phyloP scores from a whole-genome alignment of 2,329 filamentous ascomycete genomes.

The Cercospora sojina region DNA sequence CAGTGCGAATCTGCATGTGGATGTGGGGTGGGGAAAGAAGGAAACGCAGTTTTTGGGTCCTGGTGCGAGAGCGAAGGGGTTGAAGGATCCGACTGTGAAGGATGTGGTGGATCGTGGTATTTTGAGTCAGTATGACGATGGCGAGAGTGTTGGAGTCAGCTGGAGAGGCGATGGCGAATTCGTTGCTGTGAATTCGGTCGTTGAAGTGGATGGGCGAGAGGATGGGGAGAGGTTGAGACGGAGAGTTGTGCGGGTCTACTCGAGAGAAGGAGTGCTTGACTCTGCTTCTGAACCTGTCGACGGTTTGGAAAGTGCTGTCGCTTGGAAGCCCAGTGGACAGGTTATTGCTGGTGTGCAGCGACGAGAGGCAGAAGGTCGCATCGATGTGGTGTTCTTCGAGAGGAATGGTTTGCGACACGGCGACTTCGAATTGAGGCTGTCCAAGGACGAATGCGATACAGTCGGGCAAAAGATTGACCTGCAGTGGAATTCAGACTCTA shows the following conservation, averaged over 20 bases:
- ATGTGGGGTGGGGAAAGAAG: conserved; percentile 96
- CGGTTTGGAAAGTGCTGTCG: conserved; percentile 79
- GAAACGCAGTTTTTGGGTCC: conserved; percentile 93
- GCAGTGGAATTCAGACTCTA: conserved; percentile 90
- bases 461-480: conserved; percentile 63
- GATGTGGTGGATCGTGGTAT: conserved; percentile 84
- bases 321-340: conserved; percentile 90
- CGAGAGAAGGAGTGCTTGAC: conserved; percentile 83
- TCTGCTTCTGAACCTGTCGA: conserved; percentile 95
- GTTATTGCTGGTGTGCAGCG: conserved; percentile 84
- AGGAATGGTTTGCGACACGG: conserved; percentile 96
- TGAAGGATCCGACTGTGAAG: conserved; percentile 91
- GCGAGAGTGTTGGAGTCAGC: conserved; percentile 65
- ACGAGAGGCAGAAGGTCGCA: conserved; percentile 53
- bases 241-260: conserved; percentile 84
- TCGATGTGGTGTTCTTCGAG: conserved; percentile 93
- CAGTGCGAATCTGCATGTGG: conserved; percentile 79
- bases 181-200: conserved; percentile 80
- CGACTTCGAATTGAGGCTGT: conserved; percentile 76
- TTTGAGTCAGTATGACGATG: conserved; percentile 72
- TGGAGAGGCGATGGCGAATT: conserved; percentile 95
- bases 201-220: conserved; percentile 57
- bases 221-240: conserved; percentile 46
- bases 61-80: conserved; percentile 65
- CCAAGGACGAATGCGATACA: conserved; percentile 56